Conservation (phyloP, 768 basidiomycete species). For the Tephrocybe sp. region DNA sequence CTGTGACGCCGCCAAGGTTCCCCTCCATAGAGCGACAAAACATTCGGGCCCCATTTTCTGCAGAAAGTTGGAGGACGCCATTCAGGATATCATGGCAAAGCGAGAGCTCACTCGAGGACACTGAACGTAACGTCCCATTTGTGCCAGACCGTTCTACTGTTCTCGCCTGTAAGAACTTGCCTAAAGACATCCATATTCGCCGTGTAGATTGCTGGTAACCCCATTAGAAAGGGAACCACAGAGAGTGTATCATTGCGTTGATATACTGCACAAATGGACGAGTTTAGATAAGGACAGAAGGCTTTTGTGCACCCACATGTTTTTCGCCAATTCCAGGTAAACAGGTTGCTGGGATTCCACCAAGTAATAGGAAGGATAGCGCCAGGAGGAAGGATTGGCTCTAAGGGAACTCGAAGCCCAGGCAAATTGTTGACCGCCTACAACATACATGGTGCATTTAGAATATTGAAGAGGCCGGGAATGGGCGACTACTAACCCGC, state of each 20-base stretch:
- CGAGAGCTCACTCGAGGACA: not conserved
- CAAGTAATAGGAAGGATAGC: slow-evolving; percentile 32
- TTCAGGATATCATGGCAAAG: not conserved
- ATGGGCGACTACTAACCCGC: not conserved
- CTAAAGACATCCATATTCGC: slow-evolving; percentile 44
- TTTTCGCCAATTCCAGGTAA: slow-evolving; percentile 31
- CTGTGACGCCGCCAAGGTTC: slow-evolving; percentile 44
- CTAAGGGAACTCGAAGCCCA: slow-evolving; percentile 36
- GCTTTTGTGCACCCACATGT: slow-evolving; percentile 21
- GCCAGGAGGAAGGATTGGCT: slow-evolving; percentile 32
- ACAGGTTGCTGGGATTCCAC: slow-evolving; percentile 37
- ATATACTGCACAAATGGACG: slow-evolving; percentile 24
- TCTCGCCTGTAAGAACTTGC: slow-evolving; percentile 35
- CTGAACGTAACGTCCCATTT: slow-evolving; percentile 26
- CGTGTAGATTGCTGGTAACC: slow-evolving; percentile 34
- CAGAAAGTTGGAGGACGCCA: not conserved
- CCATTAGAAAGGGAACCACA: slow-evolving; percentile 34
- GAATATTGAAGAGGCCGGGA: not conserved
- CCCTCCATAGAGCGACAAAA: slow-evolving; percentile 22
- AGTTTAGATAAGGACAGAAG: not conserved
- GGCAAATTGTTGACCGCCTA: slow-evolving; percentile 33
- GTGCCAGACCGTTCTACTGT: slow-evolving; percentile 30
- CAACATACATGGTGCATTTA: not conserved
- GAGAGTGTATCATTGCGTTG: slow-evolving; percentile 35
- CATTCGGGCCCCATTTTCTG: slow-evolving; percentile 9